Percentiles rank a stretch among this genome's conserved stretches.
These are phyloP conservation scores for Schwanniomyces pseudopolymorphus DNA, from an alignment of 805 yeast genomes.

Conservation along the genomic window DNA sequence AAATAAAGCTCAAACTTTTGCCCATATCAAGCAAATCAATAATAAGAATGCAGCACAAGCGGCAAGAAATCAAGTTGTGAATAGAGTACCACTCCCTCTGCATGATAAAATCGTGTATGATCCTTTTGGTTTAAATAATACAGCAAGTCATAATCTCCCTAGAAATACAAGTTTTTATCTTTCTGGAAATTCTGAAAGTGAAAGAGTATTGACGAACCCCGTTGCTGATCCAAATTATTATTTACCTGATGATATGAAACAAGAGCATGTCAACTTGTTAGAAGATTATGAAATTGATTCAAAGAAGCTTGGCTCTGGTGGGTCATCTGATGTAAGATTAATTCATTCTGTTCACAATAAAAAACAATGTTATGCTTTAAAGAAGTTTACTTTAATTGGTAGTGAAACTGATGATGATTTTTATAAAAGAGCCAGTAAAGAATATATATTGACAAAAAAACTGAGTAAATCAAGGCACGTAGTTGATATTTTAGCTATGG, in stretches of 20 bases:
- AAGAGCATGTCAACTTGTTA: slow-evolving; percentile 46
- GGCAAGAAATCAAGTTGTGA: slow-evolving; percentile 12
- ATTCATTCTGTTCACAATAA: slow-evolving; percentile 37
- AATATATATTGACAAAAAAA: slow-evolving; percentile 58
- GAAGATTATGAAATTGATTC: slow-evolving; percentile 54
- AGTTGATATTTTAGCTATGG: slow-evolving; percentile 52
- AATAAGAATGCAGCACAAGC: slow-evolving; percentile 23
- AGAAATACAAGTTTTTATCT: slow-evolving; percentile 28
- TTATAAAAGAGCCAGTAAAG: slow-evolving; percentile 63
- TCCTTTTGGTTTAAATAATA: slow-evolving; percentile 58
- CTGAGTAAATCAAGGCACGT: slow-evolving; percentile 60
- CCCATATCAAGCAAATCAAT: slow-evolving; percentile 35
- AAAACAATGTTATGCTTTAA: slow-evolving; percentile 58
- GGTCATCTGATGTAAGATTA: slow-evolving; percentile 62
- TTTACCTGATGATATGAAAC: slow-evolving; percentile 54
- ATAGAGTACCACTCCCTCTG: slow-evolving; percentile 8
- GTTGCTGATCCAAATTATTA: slow-evolving; percentile 64
- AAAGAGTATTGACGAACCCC: slow-evolving; percentile 57
- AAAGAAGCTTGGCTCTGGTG: slow-evolving; percentile 67
- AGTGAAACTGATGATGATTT: slow-evolving; percentile 65
- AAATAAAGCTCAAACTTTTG: slow-evolving; percentile 35
- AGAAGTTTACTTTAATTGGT: slow-evolving; percentile 58
- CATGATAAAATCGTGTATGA: slow-evolving; percentile 56
- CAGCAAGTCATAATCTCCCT: slow-evolving; percentile 22
- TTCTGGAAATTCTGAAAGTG: slow-evolving; percentile 39